Evolutionary conservation across 2,329 filamentous ascomycete species (phyloP), one percentile per base, ranked within the genome.

Genomic region (Fusarium staphyleae): DNA sequence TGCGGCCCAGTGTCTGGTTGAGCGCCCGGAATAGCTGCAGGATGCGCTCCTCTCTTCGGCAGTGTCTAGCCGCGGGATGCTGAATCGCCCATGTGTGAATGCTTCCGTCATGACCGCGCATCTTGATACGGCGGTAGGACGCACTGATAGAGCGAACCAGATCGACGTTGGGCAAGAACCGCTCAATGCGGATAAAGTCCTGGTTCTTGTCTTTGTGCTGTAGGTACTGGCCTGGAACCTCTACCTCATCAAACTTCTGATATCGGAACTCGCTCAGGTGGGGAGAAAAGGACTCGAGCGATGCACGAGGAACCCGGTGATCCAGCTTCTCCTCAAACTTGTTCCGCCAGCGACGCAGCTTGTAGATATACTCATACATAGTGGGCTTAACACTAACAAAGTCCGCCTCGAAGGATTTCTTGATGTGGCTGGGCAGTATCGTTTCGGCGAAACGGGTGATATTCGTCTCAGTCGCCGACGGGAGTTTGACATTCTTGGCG

Each of bases 141-240:
- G 93, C 88, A 48, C 92, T 92, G 66, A 96, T 91, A 9, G 89
- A 91, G 48, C 95, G 88, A 34, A 99, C 90, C 45, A 98, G 82
- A 66, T 99, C 93, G 15, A 99, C 92, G 62, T 95, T 90, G 9
- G 96, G 93, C 66, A 99, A 77, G 84, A 99, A 99, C 18, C 93
- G 89, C 72, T 99, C 96, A 62, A 99, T 98, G 37, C 93, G 89
- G 62, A 99, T 88, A 71, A 99, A 99, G 72, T 99, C 95, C 67
- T 96, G 92, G 73, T 99, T 99, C 83, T 98, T 99, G 69, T 99
- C 96, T 74, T 95, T 96, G 77, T 97, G 95, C 70, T 96, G 88
- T 59, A 97, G 78, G 73, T 99, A 99, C 72, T 99, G 95, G 1
- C 95, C 95, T 3, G 96, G 96, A 29, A 99, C 87, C 74, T 99